phyloP scores from a whole-genome alignment of 106 monocot genomes.

The Narthecium ossifragum region DNA sequence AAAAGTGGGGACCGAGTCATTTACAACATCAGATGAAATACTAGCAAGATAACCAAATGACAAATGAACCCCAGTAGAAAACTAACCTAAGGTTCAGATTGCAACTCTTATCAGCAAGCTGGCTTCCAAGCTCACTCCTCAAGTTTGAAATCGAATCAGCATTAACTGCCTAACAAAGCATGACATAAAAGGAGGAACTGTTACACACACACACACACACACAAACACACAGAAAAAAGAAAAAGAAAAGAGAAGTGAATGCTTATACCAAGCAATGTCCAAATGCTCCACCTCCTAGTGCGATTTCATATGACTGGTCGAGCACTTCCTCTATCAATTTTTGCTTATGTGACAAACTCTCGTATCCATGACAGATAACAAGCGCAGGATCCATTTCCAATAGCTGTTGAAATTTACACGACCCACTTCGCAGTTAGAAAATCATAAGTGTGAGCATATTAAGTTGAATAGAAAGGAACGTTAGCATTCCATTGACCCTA shows the following conservation, averaged over 20 bases:
- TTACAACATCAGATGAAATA: too few species aligned
- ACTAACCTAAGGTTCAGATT: conserved; percentile 44
- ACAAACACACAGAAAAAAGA: background rate
- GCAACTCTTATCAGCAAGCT: conserved; percentile 64
- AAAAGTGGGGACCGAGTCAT: too few species aligned
- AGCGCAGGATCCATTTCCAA: conserved; percentile 61
- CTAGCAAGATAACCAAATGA: background rate
- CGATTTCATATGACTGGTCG: conserved; percentile 70
- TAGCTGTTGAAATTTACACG: conserved; percentile 61
- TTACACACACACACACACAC: background rate
- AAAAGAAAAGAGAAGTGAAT: background rate
- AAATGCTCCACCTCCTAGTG: conserved; percentile 60
- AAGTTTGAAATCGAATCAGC: conserved; percentile 67
- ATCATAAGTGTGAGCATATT: too few species aligned
- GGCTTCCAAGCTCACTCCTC: conserved; percentile 89
- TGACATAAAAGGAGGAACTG: background rate
- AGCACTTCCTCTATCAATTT: conserved; percentile 60
- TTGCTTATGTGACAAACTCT: conserved; percentile 45
- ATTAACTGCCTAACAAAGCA: conserved; percentile 55
- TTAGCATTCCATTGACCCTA: too few species aligned
- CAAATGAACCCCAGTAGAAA: background rate
- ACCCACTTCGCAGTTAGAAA: too few species aligned
- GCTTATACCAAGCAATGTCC: conserved; percentile 79
- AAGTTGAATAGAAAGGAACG: too few species aligned
- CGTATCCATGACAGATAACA: conserved; percentile 50